Percentiles rank a stretch among this genome's conserved stretches.
These are phyloP conservation scores for Tolypocladium album DNA, from an alignment of 2,329 filamentous ascomycete genomes.

Conservation along the genomic window DNA sequence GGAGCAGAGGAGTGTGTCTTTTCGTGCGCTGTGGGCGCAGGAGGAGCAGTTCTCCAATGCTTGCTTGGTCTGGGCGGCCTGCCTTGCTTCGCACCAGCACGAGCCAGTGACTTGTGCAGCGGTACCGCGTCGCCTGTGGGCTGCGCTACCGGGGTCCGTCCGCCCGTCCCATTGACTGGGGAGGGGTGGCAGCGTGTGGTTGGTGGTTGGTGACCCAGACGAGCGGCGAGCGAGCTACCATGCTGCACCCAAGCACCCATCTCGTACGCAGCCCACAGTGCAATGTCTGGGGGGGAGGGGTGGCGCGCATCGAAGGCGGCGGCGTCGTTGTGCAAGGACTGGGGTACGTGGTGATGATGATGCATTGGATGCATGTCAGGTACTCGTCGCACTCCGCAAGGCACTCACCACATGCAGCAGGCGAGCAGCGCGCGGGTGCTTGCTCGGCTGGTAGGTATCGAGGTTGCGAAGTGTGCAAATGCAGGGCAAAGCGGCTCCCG, in stretches of 20 bases:
- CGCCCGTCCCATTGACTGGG: slow-evolving; percentile 1
- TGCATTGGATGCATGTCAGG: slow-evolving; percentile 2
- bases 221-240: slow-evolving; percentile 1
- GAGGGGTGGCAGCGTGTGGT: background rate
- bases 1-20: background rate
- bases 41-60: background rate
- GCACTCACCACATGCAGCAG: background rate
- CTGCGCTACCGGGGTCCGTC: slow-evolving; percentile 5
- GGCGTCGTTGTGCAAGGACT: background rate
- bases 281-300: background rate
- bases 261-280: background rate
- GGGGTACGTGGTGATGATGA: background rate
- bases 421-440: background rate
- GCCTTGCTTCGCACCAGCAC: slow-evolving; percentile 5
- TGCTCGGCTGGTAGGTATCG: background rate
- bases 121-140: slow-evolving; percentile 10
- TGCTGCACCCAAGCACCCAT: background rate
- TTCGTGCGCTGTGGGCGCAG: background rate
- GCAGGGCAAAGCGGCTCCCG: background rate
- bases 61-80: slow-evolving; percentile 4
- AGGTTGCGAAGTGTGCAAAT: background rate
- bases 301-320: background rate
- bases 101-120: slow-evolving; percentile 7
- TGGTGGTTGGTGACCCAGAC: background rate
- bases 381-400: background rate